A percentile compares a stretch with the other conserved stretches of the same genome.
phyloP scores from a whole-genome alignment of 1,284 basidiomycete genomes.

The Entoloma clypeatum region DNA sequence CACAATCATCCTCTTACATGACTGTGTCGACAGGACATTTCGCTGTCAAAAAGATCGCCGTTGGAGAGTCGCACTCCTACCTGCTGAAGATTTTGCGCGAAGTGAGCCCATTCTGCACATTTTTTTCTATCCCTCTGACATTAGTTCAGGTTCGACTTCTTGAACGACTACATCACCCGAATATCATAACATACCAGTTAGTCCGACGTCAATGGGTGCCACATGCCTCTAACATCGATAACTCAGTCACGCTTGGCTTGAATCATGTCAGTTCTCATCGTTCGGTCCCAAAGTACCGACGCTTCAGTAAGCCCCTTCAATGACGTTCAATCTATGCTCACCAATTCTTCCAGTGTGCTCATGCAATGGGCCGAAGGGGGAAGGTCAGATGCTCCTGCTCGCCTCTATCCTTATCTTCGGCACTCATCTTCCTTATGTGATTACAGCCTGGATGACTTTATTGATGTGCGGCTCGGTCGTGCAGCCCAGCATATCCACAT shows the following conservation, averaged over 20 bases:
- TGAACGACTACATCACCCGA: conserved; percentile 85
- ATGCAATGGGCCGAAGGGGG: conserved; percentile 96
- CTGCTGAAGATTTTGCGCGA: conserved; percentile 79
- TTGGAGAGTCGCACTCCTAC: conserved; percentile 85
- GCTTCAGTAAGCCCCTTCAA: conserved; percentile 51
- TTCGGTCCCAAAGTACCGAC: conserved; percentile 84
- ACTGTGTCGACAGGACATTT: conserved; percentile 56
- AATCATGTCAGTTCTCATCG: conserved; percentile 76
- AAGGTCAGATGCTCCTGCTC: conserved; percentile 32
- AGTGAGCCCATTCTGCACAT: conserved; percentile 34
- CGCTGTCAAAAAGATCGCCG: conserved; percentile 94
- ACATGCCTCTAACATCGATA: background rate
- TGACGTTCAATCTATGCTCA: conserved; percentile 1
- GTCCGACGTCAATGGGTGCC: conserved; percentile 14
- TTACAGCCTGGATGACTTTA: conserved; percentile 74
- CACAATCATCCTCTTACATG: background rate
- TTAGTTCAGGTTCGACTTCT: conserved; percentile 65
- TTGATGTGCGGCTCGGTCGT: conserved; percentile 68
- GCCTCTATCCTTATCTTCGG: background rate
- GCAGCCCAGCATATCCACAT: conserved; percentile 44
- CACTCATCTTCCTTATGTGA: background rate
- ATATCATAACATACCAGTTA: conserved; percentile 88
- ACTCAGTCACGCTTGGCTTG: conserved; percentile 83
- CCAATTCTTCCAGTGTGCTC: conserved; percentile 54
- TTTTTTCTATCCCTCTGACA: conserved; percentile 1